Conservation (phyloP, 2,329 filamentous ascomycete species). For the Paraphoma sp. region DNA sequence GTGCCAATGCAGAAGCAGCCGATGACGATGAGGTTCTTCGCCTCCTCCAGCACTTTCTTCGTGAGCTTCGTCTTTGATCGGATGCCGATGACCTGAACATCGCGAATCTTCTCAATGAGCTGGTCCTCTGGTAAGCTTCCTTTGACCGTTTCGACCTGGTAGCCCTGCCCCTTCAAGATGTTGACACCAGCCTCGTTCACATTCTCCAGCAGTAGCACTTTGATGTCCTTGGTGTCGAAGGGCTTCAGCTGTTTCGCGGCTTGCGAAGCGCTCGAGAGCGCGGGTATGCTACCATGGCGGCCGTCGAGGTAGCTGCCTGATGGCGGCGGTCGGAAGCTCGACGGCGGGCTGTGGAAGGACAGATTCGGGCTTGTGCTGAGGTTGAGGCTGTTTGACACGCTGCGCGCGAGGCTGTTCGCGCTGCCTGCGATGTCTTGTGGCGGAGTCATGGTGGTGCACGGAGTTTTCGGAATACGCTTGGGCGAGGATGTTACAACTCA, state of each 20-base stretch:
- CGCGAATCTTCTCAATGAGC: slow-evolving; percentile 96
- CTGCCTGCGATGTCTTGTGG: slow-evolving; percentile 45
- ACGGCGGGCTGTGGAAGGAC: slow-evolving; percentile 75
- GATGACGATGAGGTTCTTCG: slow-evolving; percentile 92
- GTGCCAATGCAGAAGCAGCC: slow-evolving; percentile 99
- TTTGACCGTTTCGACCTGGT: slow-evolving; percentile 94
- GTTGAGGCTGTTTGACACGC: slow-evolving; percentile 66
- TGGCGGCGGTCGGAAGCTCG: slow-evolving; percentile 58
- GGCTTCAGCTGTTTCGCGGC: slow-evolving; percentile 83
- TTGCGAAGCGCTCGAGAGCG: slow-evolving; percentile 41
- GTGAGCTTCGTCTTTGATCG: slow-evolving; percentile 97
- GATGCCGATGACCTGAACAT: slow-evolving; percentile 97
- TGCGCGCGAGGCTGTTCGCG: slow-evolving; percentile 49
- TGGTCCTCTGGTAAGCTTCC: slow-evolving; percentile 88
- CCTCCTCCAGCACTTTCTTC: slow-evolving; percentile 81
- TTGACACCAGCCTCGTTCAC: slow-evolving; percentile 89
- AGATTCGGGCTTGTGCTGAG: slow-evolving; percentile 78
- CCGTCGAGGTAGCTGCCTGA: slow-evolving; percentile 43
- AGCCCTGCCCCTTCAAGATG: slow-evolving; percentile 83
- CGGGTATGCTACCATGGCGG: slow-evolving; percentile 42
- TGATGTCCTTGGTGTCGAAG: slow-evolving; percentile 94
- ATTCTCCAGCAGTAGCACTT: slow-evolving; percentile 94
- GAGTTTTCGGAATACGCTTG: slow-evolving; percentile 25
- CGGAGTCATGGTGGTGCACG: slow-evolving; percentile 40
- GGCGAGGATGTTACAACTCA: slow-evolving; percentile 23